phyloP scores from a whole-genome alignment of 441 rosid species.

The Erodium texanum region DNA sequence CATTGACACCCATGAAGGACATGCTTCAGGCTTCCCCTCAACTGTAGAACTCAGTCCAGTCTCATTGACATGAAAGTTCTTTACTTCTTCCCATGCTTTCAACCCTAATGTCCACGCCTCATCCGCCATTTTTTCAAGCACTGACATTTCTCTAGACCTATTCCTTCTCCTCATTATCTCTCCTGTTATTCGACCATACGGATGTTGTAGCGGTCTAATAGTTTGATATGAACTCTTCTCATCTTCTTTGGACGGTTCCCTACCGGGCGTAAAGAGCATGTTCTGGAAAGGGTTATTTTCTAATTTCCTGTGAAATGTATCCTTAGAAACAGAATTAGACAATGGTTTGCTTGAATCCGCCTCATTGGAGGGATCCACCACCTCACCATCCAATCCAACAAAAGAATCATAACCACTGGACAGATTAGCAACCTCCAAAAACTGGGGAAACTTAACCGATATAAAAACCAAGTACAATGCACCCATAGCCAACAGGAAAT shows the following conservation, averaged over 20 bases:
- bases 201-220: slow-evolving; percentile 50
- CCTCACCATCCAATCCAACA: slow-evolving; percentile 38
- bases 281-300: slow-evolving; percentile 47
- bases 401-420: slow-evolving; percentile 60
- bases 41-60: slow-evolving; percentile 28
- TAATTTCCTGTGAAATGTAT: slow-evolving; percentile 51
- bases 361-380: slow-evolving; percentile 32
- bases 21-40: slow-evolving; percentile 45
- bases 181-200: slow-evolving; percentile 67
- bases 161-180: slow-evolving; percentile 64
- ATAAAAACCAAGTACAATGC: slow-evolving; percentile 64
- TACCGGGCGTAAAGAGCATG: slow-evolving; percentile 46
- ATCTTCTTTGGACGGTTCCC: slow-evolving; percentile 36
- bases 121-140: slow-evolving; percentile 73
- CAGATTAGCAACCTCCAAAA: slow-evolving; percentile 55
- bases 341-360: slow-evolving; percentile 48
- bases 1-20: slow-evolving; percentile 77
- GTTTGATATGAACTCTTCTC: slow-evolving; percentile 19
- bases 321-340: slow-evolving; percentile 51
- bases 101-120: slow-evolving; percentile 88
- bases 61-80: slow-evolving; percentile 41
- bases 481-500: slow-evolving; percentile 52
- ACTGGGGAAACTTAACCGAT: slow-evolving; percentile 71
- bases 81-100: slow-evolving; percentile 83
- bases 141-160: slow-evolving; percentile 47